Conservation (phyloP, 257 asterid genomes). For the Sherardia arvensis region DNA sequence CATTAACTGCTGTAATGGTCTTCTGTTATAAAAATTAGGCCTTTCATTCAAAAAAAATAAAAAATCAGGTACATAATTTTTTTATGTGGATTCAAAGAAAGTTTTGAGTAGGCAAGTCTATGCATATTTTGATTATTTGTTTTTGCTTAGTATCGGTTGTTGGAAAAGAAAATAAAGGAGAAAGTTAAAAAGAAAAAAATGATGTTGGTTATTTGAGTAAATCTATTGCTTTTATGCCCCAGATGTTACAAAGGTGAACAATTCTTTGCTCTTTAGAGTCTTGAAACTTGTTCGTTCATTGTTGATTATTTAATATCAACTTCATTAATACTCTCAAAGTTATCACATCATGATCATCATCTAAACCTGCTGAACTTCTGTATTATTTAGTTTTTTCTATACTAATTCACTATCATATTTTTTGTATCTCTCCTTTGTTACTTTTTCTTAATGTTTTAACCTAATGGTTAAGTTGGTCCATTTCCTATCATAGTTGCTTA, state of each 20-base stretch:
- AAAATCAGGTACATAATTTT: constrained; percentile 57
- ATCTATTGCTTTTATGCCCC: too few species aligned
- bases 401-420: background rate
- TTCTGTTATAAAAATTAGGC: too few species aligned
- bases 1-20: too few species aligned
- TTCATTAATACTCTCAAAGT: background rate
- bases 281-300: background rate
- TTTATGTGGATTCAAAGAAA: constrained; percentile 7
- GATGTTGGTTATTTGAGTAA: background rate
- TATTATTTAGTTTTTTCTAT: background rate
- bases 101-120: background rate
- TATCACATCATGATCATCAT: too few species aligned
- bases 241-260: background rate
- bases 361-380: background rate
- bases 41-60: too few species aligned
- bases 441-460: background rate
- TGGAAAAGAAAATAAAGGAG: background rate
- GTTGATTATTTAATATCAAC: background rate
- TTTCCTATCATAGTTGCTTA: background rate
- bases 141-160: background rate
- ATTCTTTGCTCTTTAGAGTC: background rate
- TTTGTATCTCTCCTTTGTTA: background rate
- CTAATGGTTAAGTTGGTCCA: constrained; percentile 6
- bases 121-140: background rate
- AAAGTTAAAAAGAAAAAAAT: background rate